Conservation (phyloP, 345 rosid species). For the Populus tremula region DNA sequence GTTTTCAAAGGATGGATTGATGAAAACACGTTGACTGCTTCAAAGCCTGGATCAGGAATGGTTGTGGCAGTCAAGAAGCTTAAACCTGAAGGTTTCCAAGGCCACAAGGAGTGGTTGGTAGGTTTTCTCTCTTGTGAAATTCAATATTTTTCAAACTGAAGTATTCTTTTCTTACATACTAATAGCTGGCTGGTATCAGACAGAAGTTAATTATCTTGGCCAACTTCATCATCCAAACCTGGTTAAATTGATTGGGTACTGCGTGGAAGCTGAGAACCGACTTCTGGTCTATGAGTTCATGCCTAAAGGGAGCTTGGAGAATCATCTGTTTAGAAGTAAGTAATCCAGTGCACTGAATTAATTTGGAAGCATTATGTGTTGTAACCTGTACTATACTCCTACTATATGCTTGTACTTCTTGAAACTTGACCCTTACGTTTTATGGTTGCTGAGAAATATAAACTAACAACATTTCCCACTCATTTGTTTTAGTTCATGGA, state of each 20-base stretch:
- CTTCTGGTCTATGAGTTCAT: conserved; percentile 88
- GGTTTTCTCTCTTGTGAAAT: conserved; percentile 13
- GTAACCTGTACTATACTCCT: neutral
- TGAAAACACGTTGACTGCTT: conserved; percentile 58
- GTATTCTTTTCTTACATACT: conserved; percentile 6
- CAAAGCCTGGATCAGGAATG: conserved; percentile 83
- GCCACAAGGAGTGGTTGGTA: conserved; percentile 99
- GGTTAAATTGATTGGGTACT: conserved; percentile 84
- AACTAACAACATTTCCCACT: neutral
- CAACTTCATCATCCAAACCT: conserved; percentile 91
- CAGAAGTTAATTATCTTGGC: conserved; percentile 95
- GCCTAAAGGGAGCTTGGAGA: conserved; percentile 97
- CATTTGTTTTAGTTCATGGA: neutral
- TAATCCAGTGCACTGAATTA: neutral
- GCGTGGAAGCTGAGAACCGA: conserved; percentile 79
- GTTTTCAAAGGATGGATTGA: conserved; percentile 98
- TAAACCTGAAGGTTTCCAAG: conserved; percentile 93
- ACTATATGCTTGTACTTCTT: neutral
- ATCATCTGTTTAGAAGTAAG: conserved; percentile 63
- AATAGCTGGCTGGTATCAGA: conserved; percentile 50
- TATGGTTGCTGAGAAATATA: neutral
- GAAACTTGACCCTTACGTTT: neutral
- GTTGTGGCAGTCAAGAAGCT: conserved; percentile 96
- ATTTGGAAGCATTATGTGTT: neutral
- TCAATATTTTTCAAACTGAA: neutral